phyloP scores from a whole-genome alignment of 345 rosid genomes.

The Lumnitzera littorea region DNA sequence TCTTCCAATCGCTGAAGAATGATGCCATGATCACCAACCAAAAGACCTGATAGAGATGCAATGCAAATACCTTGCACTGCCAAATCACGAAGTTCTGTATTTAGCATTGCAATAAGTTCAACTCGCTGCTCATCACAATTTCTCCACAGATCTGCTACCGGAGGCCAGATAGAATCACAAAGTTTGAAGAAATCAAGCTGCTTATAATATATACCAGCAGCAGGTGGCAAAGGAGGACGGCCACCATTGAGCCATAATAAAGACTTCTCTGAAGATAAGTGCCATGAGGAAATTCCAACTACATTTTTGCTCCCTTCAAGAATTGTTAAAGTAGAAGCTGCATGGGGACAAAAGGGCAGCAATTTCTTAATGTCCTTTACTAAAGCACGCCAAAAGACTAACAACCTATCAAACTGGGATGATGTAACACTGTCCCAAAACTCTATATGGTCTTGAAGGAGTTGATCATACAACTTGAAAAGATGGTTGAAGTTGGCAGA shows the following conservation, averaged over 20 bases:
- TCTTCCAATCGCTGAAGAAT: conserved; percentile 48
- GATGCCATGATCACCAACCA: conserved; percentile 26
- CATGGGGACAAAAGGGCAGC: conserved; percentile 33
- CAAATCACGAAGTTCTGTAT: no score
- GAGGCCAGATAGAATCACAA: conserved; percentile 61
- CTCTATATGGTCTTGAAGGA: conserved; percentile 57
- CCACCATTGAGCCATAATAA: conserved; percentile 90
- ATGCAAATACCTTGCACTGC: conserved; percentile 41
- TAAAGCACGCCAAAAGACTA: conserved; percentile 60
- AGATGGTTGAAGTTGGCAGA: conserved; percentile 42
- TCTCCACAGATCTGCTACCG: no score
- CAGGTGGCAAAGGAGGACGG: conserved; percentile 69
- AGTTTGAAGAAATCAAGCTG: conserved; percentile 49
- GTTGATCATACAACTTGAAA: conserved; percentile 36
- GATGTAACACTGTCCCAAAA: conserved; percentile 61
- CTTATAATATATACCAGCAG: conserved; percentile 38
- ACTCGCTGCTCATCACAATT: no score
- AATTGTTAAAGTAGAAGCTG: conserved; percentile 31
- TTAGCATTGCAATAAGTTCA: no score
- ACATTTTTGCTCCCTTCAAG: conserved; percentile 56
- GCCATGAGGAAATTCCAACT: conserved; percentile 31
- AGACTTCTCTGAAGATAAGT: conserved; percentile 43
- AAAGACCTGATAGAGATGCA: conserved; percentile 50
- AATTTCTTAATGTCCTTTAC: conserved; percentile 53
- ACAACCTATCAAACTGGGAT: conserved; percentile 34